Base-by-base conservation (phyloP, 2,329 filamentous ascomycete genomes). In the Pseudogymnoascus sp. region DNA sequence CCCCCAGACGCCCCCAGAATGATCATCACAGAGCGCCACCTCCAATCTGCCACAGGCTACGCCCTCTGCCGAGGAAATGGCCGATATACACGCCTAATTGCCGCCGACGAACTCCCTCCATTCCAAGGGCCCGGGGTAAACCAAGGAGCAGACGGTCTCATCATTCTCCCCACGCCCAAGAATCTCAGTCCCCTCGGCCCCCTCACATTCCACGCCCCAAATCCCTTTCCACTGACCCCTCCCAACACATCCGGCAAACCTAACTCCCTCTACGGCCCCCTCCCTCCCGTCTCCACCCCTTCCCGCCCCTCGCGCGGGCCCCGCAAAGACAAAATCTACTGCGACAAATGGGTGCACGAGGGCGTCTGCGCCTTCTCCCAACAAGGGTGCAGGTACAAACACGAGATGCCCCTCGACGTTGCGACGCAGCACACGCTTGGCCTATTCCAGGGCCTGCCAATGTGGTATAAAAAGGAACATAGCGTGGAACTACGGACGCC, bases 271-370 rank as follows among this genome's bases (percentile, higher is more conserved):
- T 53, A 53, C 14, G 24, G 43, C 7, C 43, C 24, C 6, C 43
- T 50, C 43, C 24, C 43, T 16, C 43, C 43, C 14, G 43, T 46
- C 41, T 26, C 24, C 24, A 50, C 43, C 24, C 43, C 43, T 8
- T 50, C 43, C 7, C 43, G 43, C 24, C 43, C 43, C 43, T 28
- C 43, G 1, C 43, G 43, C 43, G 43, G 35, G 2, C 56, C 56
- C 2, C 56, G 68, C 8, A 66, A 72, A 24, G 72, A 74, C 64
- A 96, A 96, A 73, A 78, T 89, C 24, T 96, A 89, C 75, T 96
- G 92, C 76, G 90, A 91, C 64, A 91, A 93, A 75, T 97, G 92
- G 92, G 88, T 96, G 62, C 87, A 90, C 69, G 88, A 89, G 64
- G 92, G 91, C 19, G 85, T 90, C 46, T 97, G 93, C 73, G 89